phyloP scores from a whole-genome alignment of 2,329 filamentous ascomycete genomes.

The Metarhizium sp. region DNA sequence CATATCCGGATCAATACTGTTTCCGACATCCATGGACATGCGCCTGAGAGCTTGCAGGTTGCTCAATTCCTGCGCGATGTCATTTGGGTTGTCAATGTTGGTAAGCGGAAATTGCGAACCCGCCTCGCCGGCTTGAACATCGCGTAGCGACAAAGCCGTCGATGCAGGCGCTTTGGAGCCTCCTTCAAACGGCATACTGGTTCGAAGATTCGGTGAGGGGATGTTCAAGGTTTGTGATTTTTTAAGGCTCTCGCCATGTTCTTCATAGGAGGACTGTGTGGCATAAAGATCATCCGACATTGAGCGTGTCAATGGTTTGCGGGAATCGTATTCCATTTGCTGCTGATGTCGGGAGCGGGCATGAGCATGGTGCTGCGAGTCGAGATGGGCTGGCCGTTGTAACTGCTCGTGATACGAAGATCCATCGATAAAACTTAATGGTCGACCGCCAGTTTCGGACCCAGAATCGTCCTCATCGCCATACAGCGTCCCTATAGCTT shows the following conservation, averaged over 20 bases:
- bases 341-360: constrained; percentile 15
- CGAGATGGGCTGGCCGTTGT: constrained; percentile 19
- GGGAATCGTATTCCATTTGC: constrained; percentile 25
- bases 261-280: constrained; percentile 19
- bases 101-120: constrained; percentile 65
- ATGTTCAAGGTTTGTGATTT: constrained; percentile 34
- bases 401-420: constrained; percentile 45
- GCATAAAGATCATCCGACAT: constrained; percentile 32
- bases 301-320: constrained; percentile 33
- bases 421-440: constrained; percentile 62
- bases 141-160: constrained; percentile 43
- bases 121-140: constrained; percentile 53
- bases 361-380: not conserved
- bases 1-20: constrained; percentile 61
- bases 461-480: constrained; percentile 62
- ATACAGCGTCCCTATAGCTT: constrained; percentile 87
- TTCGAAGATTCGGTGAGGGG: constrained; percentile 30
- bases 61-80: constrained; percentile 84
- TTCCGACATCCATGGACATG: constrained; percentile 91
- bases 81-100: constrained; percentile 81
- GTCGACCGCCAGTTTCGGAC: constrained; percentile 42
- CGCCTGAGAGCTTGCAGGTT: constrained; percentile 83
- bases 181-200: constrained; percentile 30
- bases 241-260: constrained; percentile 22
- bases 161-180: constrained; percentile 36